Base-by-base conservation (phyloP, 208 protist genomes). In the Crithidia brevicula region DNA sequence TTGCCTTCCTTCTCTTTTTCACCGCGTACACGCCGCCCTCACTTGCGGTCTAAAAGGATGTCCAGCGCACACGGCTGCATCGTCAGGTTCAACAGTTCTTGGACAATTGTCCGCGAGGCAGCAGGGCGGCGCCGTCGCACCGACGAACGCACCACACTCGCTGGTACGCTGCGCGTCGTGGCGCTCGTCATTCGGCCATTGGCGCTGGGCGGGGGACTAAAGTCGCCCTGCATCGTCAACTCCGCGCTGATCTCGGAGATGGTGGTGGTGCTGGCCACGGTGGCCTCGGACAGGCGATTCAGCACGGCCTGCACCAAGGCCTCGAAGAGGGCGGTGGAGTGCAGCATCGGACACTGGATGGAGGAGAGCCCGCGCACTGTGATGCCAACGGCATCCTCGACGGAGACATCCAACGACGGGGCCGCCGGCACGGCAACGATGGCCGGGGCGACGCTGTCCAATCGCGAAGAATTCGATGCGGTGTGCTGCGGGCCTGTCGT, bases 1-100 rank as follows among this genome's bases (percentile, higher is more conserved):
- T n/a, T n/a, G n/a, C n/a, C n/a, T n/a, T n/a, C n/a, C n/a, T n/a
- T n/a, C n/a, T n/a, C n/a, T n/a, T n/a, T n/a, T n/a, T n/a, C n/a
- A n/a, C n/a, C n/a, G n/a, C n/a, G n/a, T n/a, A n/a, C n/a, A n/a
- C n/a, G n/a, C n/a, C n/a, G n/a, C n/a, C n/a, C 10, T 38, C 52
- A 82, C 54, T 88, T 81, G 7, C 66, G 49, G 38, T 94, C 78
- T 2, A 93, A 57, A 13, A 96, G 70, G 30, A 96, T 67, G 61
- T 96, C 88, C 30, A 96, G 70, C 9, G 85, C 65, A 20, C 74
- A 93, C 9, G 88, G 85, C 54, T 91, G 69, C 77, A 89, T 80
- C 43, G 91, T 85, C 22, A 96, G 51, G 53, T 83, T 82, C 16
- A 94, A 79, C 45, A 96, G 66, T 43, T 89, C 84, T 68, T 94